phyloP scores from a whole-genome alignment of 192 early-diverging fungal genomes.

The Lunasporangiospora selenospora region DNA sequence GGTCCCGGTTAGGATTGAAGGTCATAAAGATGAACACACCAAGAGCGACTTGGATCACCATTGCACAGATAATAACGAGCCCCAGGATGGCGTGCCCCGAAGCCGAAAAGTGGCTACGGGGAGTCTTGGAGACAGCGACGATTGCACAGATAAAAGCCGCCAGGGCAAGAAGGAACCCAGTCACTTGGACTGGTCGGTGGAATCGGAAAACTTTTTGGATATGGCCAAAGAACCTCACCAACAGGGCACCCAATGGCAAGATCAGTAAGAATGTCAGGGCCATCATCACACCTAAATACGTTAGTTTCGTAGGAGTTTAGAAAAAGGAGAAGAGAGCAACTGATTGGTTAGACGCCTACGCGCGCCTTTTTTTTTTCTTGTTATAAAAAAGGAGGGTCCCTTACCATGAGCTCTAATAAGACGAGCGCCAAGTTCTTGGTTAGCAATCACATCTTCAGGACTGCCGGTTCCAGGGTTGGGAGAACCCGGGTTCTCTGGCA shows the following conservation, averaged over 20 bases:
- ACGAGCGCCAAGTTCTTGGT: not conserved
- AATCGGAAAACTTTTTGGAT: constrained; percentile 12
- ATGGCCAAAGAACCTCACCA: constrained; percentile 31
- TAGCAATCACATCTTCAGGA: not conserved
- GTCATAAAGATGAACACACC: constrained; percentile 33
- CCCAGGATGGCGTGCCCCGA: constrained; percentile 15
- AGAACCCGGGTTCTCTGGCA: too few relatives aligned
- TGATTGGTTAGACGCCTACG: too few relatives aligned
- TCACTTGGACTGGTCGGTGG: constrained; percentile 31
- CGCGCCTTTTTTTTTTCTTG: too few relatives aligned
- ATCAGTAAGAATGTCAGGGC: constrained; percentile 23
- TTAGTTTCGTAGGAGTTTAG: too few relatives aligned
- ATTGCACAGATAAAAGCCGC: constrained; percentile 19
- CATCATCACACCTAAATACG: constrained; percentile 27
- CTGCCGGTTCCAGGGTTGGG: not conserved
- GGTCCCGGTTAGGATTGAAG: constrained; percentile 6
- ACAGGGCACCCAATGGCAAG: constrained; percentile 20
- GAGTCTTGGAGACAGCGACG: constrained; percentile 4
- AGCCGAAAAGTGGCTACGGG: not conserved
- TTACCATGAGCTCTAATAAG: constrained; percentile 34
- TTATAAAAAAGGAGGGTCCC: not conserved
- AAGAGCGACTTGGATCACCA: constrained; percentile 13
- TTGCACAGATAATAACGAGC: constrained; percentile 3
- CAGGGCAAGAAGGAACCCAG: constrained; percentile 14
- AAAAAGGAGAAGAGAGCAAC: too few relatives aligned